A percentile compares a stretch with the other conserved stretches of the same genome.
These are phyloP conservation scores for Cutaneotrichosporon arboriforme DNA, from an alignment of 1,284 basidiomycete species.

Conservation along the genomic window DNA sequence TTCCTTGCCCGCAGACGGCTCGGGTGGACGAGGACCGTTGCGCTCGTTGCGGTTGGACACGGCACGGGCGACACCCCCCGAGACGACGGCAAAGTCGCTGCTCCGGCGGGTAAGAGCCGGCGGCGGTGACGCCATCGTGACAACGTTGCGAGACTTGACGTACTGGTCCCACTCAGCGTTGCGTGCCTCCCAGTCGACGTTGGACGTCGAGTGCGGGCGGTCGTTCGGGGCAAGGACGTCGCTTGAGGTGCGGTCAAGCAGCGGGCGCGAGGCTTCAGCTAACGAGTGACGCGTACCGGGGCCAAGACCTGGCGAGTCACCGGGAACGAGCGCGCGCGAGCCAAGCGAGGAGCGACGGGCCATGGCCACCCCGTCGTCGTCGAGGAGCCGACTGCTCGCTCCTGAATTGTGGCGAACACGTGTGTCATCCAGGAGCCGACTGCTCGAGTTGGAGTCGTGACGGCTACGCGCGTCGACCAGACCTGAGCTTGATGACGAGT, in stretches of 20 bases:
- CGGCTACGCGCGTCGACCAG: not conserved
- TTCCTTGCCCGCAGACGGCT: conserved; percentile 7
- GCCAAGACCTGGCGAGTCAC: not conserved
- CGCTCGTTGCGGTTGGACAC: conserved; percentile 4
- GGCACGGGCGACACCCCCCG: conserved; percentile 8
- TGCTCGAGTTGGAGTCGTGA: not conserved
- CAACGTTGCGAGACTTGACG: conserved; percentile 31
- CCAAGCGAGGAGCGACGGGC: conserved; percentile 6
- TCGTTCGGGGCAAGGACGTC: too few species aligned
- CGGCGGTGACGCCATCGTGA: conserved; percentile 10
- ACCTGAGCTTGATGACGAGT: not conserved
- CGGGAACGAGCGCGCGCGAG: not conserved
- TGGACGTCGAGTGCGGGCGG: not conserved
- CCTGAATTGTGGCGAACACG: conserved; percentile 11
- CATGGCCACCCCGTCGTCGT: not conserved
- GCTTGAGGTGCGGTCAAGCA: too few species aligned
- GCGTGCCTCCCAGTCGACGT: not conserved
- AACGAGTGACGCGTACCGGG: not conserved
- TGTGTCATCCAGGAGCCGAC: not conserved
- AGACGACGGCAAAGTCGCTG: conserved; percentile 10
- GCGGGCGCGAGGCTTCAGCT: not conserved
- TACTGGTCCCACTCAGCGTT: conserved; percentile 40
- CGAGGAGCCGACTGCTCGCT: conserved; percentile 7
- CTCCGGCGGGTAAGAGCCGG: not conserved
- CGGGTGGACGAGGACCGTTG: not conserved